Evolutionary conservation across 1,284 basidiomycete genomes (phyloP).

Genomic region (Melampsora larici-populina): DNA sequence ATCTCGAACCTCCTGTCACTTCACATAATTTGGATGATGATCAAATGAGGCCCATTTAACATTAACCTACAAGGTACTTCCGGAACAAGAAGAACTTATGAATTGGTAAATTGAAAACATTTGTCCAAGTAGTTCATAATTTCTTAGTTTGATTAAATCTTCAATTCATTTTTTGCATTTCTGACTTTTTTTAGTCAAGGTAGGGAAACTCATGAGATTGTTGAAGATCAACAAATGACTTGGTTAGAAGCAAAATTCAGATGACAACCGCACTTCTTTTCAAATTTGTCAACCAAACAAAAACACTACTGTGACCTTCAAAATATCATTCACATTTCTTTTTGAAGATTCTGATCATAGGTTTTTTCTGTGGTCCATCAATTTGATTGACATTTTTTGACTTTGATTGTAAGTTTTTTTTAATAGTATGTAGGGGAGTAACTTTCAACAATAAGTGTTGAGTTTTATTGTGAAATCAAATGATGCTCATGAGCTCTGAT

Average conservation of each 20-base stretch:
- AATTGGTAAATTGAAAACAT: constrained; percentile 20
- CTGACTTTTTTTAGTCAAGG: constrained; percentile 25
- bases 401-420: too few species aligned
- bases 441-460: too few species aligned
- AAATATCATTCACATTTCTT: too few species aligned
- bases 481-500: too few species aligned
- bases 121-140: neutral
- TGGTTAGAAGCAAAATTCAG: constrained; percentile 25
- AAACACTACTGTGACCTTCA: too few species aligned
- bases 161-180: neutral
- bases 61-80: constrained; percentile 30
- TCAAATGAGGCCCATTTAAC: constrained; percentile 20
- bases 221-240: constrained; percentile 20
- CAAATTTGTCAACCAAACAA: too few species aligned
- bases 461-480: too few species aligned
- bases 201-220: constrained; percentile 8
- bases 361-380: too few species aligned
- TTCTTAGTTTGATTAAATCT: too few species aligned
- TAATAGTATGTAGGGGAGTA: too few species aligned
- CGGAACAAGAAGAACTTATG: constrained; percentile 39
- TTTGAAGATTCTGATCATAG: too few species aligned
- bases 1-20: constrained; percentile 23
- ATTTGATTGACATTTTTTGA: too few species aligned
- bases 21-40: constrained; percentile 15
- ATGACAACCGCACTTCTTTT: constrained; percentile 1